Evolutionary conservation across 2,329 filamentous ascomycete species (phyloP), one percentile per base, ranked within the genome.

Genomic region (Zalaria sp.): DNA sequence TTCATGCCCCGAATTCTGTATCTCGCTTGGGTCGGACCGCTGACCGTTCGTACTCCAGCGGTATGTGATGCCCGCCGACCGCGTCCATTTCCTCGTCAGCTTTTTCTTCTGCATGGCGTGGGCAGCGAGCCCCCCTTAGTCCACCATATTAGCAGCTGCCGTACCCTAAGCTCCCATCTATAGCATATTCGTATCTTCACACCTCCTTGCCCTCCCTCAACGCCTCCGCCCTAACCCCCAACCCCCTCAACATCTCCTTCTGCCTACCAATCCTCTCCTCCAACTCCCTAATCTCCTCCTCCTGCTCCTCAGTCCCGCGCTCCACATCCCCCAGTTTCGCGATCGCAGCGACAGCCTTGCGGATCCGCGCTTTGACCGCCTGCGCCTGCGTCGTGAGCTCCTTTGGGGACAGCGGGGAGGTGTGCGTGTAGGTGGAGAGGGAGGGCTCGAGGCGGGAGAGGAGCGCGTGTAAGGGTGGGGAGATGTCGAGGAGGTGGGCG

Each of bases 401-500:
- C 59, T 93, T 93, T 47, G 75, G 69, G 46, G 78, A 71, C 37
- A 80, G 62, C 11, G 69, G 62, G 28, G 47, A 56, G 8, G 40
- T 44, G 18, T 49, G 27, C 18, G 42, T 45, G 31, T 47, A 41
- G 38, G 27, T 44, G 38, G 41, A 43, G 25, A 34, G 39, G 38
- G 31, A 26, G 11, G 43, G 40, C 32, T 43, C 57, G 41, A 95
- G 73, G 39, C 83, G 83, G 49, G 77, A 70, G 46, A 95, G 77
- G 50, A 93, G 76, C 45, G 78, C 72, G 54, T 85, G 80, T 41
- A 95, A 76, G 54, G 87, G 78, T 26, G 87, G 85, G 41, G 93
- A 74, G 51, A 86, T 77, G 66, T 94, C 88, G 65, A 95, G 85
- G 39, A 78, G 77, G 60, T 88, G 81, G 27, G 88, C 83, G 39